Evolutionary conservation across 176 grass and related monocot species (phyloP).

Genomic region (Thalia dealbata): DNA sequence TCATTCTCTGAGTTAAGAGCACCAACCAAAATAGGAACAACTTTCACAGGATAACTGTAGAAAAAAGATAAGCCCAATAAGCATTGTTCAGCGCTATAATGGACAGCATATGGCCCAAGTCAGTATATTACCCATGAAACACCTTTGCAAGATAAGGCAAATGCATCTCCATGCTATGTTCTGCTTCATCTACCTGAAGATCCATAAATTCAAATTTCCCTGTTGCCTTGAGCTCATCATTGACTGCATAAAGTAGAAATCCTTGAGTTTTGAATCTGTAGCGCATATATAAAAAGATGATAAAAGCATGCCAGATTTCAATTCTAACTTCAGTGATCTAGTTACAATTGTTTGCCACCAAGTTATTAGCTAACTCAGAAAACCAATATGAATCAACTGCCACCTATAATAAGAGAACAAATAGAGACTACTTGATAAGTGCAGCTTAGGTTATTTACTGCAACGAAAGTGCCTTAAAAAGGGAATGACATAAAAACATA

Average conservation of each 20-base stretch:
- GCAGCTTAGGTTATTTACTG: background rate
- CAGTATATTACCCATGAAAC: conserved; percentile 64
- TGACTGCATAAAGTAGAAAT: conserved; percentile 42
- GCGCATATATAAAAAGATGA: background rate
- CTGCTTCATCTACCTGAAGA: conserved; percentile 92
- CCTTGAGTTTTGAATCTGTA: conserved; percentile 14
- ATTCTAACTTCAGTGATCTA: background rate
- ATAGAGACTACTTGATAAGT: background rate
- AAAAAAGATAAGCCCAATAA: conserved; percentile 1
- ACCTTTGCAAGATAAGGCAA: conserved; percentile 95
- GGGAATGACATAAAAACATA: background rate
- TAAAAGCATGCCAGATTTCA: background rate
- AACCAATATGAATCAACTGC: background rate
- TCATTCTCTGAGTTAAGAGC: conserved; percentile 68
- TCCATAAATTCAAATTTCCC: conserved; percentile 95
- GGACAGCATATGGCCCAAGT: background rate
- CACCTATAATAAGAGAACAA: background rate
- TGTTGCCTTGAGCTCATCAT: conserved; percentile 59
- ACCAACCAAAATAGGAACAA: conserved; percentile 89
- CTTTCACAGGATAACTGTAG: conserved; percentile 63
- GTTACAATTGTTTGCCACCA: background rate
- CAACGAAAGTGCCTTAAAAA: background rate
- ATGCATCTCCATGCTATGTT: conserved; percentile 99
- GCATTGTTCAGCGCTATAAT: conserved; percentile 6
- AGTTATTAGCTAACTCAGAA: background rate